Conservation (phyloP, 129 eudicot species). For the Logfia minima region DNA sequence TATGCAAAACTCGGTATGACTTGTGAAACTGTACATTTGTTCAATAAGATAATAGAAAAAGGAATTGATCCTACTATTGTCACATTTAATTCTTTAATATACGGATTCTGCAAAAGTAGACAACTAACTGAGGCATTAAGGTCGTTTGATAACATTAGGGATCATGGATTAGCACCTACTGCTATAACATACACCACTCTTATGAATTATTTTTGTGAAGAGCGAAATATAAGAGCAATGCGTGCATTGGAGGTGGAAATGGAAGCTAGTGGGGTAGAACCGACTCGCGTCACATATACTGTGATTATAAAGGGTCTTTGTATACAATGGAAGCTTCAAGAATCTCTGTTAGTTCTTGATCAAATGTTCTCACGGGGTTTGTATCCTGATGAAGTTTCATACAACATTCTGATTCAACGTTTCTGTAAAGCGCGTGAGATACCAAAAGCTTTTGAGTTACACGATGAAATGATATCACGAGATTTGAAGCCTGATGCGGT, state of each 20-base stretch:
- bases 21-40: conserved; percentile 49
- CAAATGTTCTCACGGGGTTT: conserved; percentile 56
- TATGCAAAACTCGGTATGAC: conserved; percentile 67
- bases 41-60: conserved; percentile 39
- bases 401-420: conserved; percentile 73
- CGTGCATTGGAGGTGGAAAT: conserved; percentile 52
- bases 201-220: conserved; percentile 70
- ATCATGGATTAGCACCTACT: conserved; percentile 56
- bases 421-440: conserved; percentile 60
- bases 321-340: conserved; percentile 53
- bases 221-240: conserved; percentile 46
- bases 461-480: conserved; percentile 52
- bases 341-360: conserved; percentile 48
- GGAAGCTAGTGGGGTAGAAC: conserved; percentile 50
- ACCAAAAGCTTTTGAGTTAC: conserved; percentile 51
- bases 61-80: conserved; percentile 66
- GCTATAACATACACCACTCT: conserved; percentile 76
- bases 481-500: conserved; percentile 53
- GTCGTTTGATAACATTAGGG: conserved; percentile 46
- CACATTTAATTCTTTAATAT: conserved; percentile 76
- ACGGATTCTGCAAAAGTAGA: conserved; percentile 64
- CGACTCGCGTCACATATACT: conserved; percentile 72
- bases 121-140: conserved; percentile 46
- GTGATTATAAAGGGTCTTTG: conserved; percentile 73
- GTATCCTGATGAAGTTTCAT: conserved; percentile 60